These are phyloP conservation scores for Phytophthora litchii DNA, from an alignment of 352 stramenopile species.

Conservation along the genomic window DNA sequence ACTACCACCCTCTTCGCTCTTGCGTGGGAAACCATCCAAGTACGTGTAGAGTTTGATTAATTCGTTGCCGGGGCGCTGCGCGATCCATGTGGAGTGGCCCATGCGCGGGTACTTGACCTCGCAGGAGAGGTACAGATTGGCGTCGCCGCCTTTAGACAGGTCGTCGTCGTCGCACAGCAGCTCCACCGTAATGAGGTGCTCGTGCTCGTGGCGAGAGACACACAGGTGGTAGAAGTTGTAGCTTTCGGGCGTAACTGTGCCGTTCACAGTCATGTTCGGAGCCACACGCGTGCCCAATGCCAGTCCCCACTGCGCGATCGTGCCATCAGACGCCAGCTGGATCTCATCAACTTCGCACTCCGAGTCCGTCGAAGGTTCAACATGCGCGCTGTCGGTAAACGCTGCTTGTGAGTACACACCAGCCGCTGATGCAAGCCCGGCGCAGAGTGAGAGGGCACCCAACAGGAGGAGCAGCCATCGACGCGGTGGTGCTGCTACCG, in stretches of 20 bases:
- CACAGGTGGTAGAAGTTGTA: conserved; percentile 82
- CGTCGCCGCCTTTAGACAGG: conserved; percentile 38
- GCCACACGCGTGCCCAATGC: conserved; percentile 57
- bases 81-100: conserved; percentile 75
- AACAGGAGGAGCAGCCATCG: conserved; percentile 18
- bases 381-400: conserved; percentile 2
- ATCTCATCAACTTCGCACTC: conserved; percentile 70
- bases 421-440: background rate
- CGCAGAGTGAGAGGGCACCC: conserved; percentile 6
- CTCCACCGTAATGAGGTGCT: conserved; percentile 77
- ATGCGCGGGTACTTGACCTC: conserved; percentile 66
- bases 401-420: conserved; percentile 20
- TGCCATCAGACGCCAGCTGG: conserved; percentile 68
- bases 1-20: conserved; percentile 39
- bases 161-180: conserved; percentile 39
- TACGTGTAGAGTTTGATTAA: conserved; percentile 76
- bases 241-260: conserved; percentile 48
- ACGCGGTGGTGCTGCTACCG: background rate
- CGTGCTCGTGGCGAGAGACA: conserved; percentile 75
- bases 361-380: conserved; percentile 20
- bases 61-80: conserved; percentile 61
- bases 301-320: conserved; percentile 54
- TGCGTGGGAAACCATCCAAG: conserved; percentile 76
- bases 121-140: conserved; percentile 77
- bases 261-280: conserved; percentile 74